Percentiles rank a stretch among this genome's conserved stretches.
These are phyloP conservation scores for Astrephomene gubernaculifera DNA, from an alignment of 139 green algal species.

Conservation along the genomic window DNA sequence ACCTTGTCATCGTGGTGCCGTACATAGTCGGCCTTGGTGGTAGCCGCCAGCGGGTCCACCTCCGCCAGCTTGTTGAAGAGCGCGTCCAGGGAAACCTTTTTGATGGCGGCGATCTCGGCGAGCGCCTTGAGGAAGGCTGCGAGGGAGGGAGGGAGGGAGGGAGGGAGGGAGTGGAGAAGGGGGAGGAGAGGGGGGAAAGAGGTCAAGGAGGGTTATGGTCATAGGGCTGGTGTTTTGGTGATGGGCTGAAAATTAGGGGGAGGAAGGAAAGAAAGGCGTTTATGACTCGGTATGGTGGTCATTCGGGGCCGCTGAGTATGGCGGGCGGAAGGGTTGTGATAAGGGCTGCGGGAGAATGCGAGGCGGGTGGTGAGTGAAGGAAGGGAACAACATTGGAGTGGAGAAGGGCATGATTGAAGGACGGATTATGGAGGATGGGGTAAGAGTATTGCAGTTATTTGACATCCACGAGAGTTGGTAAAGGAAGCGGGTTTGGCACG, in stretches of 20 bases:
- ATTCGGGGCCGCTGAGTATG: neutral
- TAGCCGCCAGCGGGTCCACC: constrained; percentile 1
- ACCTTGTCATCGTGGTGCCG: constrained; percentile 45
- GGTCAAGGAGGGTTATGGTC: neutral
- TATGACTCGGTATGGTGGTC: neutral
- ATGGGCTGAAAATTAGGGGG: neutral
- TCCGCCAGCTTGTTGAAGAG: constrained; percentile 27
- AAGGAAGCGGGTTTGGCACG: no score
- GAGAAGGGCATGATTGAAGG: no score
- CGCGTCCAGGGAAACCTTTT: neutral
- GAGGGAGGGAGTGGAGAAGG: neutral
- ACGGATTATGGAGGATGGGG: no score
- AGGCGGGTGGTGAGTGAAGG: neutral
- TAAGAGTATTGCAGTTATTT: no score
- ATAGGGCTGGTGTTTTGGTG: no score
- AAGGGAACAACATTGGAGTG: neutral
- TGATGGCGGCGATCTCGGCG: constrained; percentile 6
- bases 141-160: neutral
- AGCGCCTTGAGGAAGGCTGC: constrained; percentile 12
- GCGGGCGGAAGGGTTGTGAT: neutral
- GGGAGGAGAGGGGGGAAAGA: neutral
- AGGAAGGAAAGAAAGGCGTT: neutral
- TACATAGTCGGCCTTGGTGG: constrained; percentile 7
- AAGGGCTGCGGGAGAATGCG: neutral
- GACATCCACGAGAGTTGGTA: no score